phyloP scores from a whole-genome alignment of 805 yeast genomes.

The Saccharomycopsis guyanensis region DNA sequence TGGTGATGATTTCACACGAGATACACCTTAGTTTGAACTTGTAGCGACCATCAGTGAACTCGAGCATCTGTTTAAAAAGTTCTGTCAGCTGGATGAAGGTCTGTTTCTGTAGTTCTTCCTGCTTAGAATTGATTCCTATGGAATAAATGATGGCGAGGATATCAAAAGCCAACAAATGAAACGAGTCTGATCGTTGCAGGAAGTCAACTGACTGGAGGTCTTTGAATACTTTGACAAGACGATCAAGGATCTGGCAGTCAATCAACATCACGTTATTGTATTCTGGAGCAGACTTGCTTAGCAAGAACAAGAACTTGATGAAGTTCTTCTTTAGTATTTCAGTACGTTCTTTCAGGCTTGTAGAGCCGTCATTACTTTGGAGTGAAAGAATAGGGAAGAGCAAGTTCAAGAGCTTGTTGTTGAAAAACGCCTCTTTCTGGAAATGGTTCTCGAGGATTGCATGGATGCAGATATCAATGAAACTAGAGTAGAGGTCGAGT shows the following conservation, averaged over 20 bases:
- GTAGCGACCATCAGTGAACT: constrained; percentile 11
- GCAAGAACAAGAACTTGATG: constrained; percentile 16
- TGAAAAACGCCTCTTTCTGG: constrained; percentile 15
- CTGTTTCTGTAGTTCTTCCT: constrained; percentile 13
- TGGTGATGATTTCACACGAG: constrained; percentile 29
- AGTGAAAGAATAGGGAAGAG: constrained; percentile 11
- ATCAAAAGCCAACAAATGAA: constrained; percentile 13
- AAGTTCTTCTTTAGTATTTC: constrained; percentile 12
- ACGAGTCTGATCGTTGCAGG: constrained; percentile 1
- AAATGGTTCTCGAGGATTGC: constrained; percentile 13
- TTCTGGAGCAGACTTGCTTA: constrained; percentile 17
- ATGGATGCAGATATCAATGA: constrained; percentile 13
- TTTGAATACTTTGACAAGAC: constrained; percentile 1
- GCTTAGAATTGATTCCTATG: constrained; percentile 14
- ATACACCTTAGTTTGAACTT: constrained; percentile 18
- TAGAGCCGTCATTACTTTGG: not conserved
- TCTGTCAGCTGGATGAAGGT: constrained; percentile 7
- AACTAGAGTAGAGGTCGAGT: constrained; percentile 9
- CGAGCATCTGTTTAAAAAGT: constrained; percentile 10
- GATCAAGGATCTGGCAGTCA: constrained; percentile 2
- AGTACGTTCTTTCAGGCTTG: constrained; percentile 1
- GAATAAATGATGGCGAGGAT: constrained; percentile 19
- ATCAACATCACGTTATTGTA: constrained; percentile 12
- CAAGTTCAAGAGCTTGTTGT: constrained; percentile 7
- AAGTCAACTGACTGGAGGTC: not conserved